Evolutionary conservation across 495 filamentous ascomycete genomes (phyloP).

Genomic region (Podospora sp.): DNA sequence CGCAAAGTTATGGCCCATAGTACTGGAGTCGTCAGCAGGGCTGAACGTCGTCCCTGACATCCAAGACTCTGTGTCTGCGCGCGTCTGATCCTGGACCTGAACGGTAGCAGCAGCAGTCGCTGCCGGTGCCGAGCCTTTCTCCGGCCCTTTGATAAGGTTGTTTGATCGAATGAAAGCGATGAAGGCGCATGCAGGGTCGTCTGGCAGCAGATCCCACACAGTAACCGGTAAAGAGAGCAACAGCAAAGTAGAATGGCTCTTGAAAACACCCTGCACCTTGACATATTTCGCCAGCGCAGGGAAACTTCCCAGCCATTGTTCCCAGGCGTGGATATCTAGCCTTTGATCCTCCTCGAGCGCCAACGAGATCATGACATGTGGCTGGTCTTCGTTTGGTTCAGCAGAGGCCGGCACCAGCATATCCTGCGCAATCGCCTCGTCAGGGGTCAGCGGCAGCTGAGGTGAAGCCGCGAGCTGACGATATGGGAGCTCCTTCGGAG

Average conservation of each 20-base stretch:
- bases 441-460: constrained; percentile 9
- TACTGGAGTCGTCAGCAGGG: constrained; percentile 21
- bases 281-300: constrained; percentile 54
- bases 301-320: constrained; percentile 49
- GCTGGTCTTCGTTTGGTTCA: constrained; percentile 48
- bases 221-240: constrained; percentile 53
- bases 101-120: not conserved
- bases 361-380: constrained; percentile 56
- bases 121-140: not conserved
- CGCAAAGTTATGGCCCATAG: not conserved
- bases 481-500: constrained; percentile 31
- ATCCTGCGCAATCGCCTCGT: constrained; percentile 25
- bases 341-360: constrained; percentile 55
- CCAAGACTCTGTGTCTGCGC: constrained; percentile 33
- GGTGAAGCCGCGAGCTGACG: constrained; percentile 14
- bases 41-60: constrained; percentile 34
- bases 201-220: constrained; percentile 56
- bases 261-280: constrained; percentile 56
- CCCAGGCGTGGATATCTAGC: constrained; percentile 51
- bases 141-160: constrained; percentile 35
- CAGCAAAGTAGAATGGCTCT: constrained; percentile 54
- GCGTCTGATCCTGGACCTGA: constrained; percentile 9
- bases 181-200: constrained; percentile 54
- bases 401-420: constrained; percentile 26
- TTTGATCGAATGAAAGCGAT: constrained; percentile 55